Base-by-base conservation (phyloP, 1,284 basidiomycete genomes). In the Butyriboletus pseudospeciosus region DNA sequence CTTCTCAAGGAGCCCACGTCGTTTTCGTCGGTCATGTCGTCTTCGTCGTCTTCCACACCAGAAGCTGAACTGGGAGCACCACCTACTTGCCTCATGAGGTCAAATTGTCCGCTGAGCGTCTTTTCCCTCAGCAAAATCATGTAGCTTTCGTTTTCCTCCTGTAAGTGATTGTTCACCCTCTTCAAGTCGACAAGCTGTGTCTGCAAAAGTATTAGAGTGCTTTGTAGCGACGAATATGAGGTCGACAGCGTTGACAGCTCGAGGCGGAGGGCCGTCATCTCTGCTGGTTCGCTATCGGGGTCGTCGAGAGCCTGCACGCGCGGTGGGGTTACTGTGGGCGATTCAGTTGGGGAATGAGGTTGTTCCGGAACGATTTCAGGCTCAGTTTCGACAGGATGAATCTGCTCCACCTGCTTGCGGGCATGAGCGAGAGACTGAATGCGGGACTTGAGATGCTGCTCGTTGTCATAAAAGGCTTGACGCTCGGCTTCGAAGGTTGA, bases 81-180 rank as follows among this genome's bases (percentile, higher is more conserved):
- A 39, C 82, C 84, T 56, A 89, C 84, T 65, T 84, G 80, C 62
- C 77, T 82, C 67, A 85, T 75, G 52, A 90, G 75, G 64, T 91
- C 84, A 64, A 92, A 89, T 61, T 91, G 84, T 3, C 94, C 94
- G 58, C 79, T 93, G 40, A 98, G 74, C 0, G 94, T 97, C 73
- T 82, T 86, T 73, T 97, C 93, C 56, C 91, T 79, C 30, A 97
- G 74, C 43, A 98, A 78, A 58, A 94, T 91, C 79, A 95, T 93
- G 75, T 93, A 98, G 47, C 90, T 90, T 72, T 96, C 93, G 70
- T 96, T 97, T 65, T 97, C 94, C 68, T 97, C 94, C 69, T 92
- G 89, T 40, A 92, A 67, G 58, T 87, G 84, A 61, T 85, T 80
- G 66, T 92, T 92, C 60, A 92, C 89, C 52, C 90, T 76, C 69